These are phyloP conservation scores for Candida patagonica DNA, from an alignment of 805 yeast genomes.

Conservation along the genomic window DNA sequence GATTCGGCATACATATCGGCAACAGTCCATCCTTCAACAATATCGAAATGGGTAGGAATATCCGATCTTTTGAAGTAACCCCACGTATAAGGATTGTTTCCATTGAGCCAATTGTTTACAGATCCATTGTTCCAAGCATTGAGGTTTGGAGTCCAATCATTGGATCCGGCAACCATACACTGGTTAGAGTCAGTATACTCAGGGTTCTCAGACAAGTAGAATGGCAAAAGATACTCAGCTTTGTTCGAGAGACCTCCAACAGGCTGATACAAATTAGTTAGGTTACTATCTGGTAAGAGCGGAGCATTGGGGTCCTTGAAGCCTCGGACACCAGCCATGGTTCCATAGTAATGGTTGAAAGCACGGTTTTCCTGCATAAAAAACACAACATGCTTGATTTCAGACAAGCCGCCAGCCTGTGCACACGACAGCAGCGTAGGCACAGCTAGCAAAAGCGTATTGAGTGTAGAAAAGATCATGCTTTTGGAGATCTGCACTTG, in stretches of 20 bases:
- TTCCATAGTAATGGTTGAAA: constrained; percentile 19
- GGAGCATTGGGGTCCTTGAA: constrained; percentile 19
- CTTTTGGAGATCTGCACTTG: too few relatives aligned
- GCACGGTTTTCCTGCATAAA: constrained; percentile 21
- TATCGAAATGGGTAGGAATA: constrained; percentile 19
- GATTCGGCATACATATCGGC: constrained; percentile 23
- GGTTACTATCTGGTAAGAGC: too few relatives aligned
- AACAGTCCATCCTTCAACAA: constrained; percentile 21
- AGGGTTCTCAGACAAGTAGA: constrained; percentile 14
- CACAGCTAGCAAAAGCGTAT: too few relatives aligned
- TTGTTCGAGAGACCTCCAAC: constrained; percentile 6
- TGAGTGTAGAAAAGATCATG: too few relatives aligned
- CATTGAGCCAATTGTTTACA: constrained; percentile 19
- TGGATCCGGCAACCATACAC: constrained; percentile 20
- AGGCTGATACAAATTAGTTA: constrained; percentile 18
- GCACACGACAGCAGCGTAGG: too few relatives aligned
- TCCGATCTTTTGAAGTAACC: constrained; percentile 18
- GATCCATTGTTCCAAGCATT: constrained; percentile 20
- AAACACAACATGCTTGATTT: constrained; percentile 15
- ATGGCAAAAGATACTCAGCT: constrained; percentile 18
- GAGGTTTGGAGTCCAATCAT: constrained; percentile 22
- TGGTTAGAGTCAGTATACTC: constrained; percentile 17
- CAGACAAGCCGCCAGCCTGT: constrained; percentile 5
- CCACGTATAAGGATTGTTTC: constrained; percentile 20
- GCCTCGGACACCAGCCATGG: constrained; percentile 20